phyloP scores from a whole-genome alignment of 495 filamentous ascomycete species.

The Aspergillus diversus region DNA sequence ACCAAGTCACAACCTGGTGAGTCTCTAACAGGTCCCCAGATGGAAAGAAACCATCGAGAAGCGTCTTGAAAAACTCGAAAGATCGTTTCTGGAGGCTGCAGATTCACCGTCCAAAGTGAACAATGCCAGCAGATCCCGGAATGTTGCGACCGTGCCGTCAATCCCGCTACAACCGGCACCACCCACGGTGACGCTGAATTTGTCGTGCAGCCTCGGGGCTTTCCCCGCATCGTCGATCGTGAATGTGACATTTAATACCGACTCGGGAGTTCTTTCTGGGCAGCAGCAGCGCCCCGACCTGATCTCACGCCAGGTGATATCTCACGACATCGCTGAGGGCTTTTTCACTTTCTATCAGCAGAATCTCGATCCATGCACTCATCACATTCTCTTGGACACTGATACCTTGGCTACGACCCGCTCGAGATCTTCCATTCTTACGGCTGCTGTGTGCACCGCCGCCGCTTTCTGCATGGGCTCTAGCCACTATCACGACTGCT shows the following conservation, averaged over 20 bases:
- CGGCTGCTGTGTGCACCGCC: not conserved
- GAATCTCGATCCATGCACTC: not conserved
- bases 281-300: not conserved
- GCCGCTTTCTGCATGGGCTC: not conserved
- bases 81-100: not conserved
- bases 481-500: not conserved
- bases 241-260: not conserved
- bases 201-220: not conserved
- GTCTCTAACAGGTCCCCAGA: not conserved
- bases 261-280: not conserved
- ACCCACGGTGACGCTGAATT: not conserved
- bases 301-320: not conserved
- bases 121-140: not conserved
- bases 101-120: not conserved
- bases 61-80: not conserved
- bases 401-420: not conserved
- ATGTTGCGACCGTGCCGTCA: not conserved
- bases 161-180: not conserved
- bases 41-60: not conserved
- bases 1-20: not conserved
- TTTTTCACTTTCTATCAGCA: not conserved
- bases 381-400: not conserved
- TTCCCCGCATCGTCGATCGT: not conserved
- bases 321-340: not conserved
- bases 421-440: not conserved